Base-by-base conservation (phyloP, 768 basidiomycete species). In the Clavaria fumosa region DNA sequence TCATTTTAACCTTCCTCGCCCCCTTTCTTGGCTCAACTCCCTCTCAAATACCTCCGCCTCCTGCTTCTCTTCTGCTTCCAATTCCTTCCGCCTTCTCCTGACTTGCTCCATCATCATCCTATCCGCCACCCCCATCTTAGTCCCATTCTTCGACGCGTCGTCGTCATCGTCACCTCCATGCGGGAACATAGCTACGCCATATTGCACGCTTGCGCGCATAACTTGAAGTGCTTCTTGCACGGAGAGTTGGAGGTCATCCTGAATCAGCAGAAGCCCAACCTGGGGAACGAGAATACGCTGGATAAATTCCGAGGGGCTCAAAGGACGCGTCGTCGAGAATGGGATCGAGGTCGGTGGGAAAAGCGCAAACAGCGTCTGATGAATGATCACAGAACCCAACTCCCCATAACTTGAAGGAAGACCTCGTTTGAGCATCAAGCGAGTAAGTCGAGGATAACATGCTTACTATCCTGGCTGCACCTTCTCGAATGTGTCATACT, bases 401-500 rank as follows among this genome's bases (percentile, higher is more conserved):
- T 86, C 84, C 28, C 88, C 88, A 45, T 91, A 93, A 54, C 88
- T 93, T 40, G 17, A 43, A 23, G 39, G 35, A 24, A 11, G 14
- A 23, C 21, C 11, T 31, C 24, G 21, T 39, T 12, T 9, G 5
- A 17, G 19, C 10, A 34, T 30, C 10, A 10, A 22, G 37, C 20
- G 23, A 17, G 7, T 19, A 40, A 7, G 10, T 14, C 26, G 19
- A 39, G 17, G 12, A 38, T 40, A 35, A 18, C 18, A 37, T 6
- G 70, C 85, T 59, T 50, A 93, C 88, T 90, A 93, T 59, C 89
- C 88, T 19, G 88, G 85, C 48, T 86, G 81, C 3, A 74, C 72
- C 57, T 75, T 79, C 46, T 84, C 72, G 47, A 91, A 91, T 45
- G 61, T 81, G 12, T 70, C 66, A 47, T 78, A 85, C 48, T 90